Conservation (phyloP, 352 stramenopile genomes). For the Pythium rishiriense region DNA sequence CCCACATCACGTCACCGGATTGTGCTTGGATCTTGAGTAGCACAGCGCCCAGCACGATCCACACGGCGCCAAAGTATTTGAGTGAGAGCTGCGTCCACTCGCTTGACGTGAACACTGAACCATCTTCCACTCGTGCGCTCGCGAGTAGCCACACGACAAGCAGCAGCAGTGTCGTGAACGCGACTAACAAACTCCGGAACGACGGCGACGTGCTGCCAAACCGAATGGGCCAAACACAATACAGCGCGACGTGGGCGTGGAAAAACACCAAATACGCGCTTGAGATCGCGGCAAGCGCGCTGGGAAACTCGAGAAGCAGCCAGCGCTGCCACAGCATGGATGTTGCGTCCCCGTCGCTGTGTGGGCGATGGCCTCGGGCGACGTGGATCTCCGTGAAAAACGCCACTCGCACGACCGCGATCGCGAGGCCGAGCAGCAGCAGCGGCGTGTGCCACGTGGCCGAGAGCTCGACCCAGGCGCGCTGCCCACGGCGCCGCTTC, state of each 20-base stretch:
- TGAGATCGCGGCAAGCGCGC: conserved; percentile 12
- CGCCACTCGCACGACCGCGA: conserved; percentile 6
- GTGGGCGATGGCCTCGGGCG: too few species aligned
- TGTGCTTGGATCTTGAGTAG: conserved; percentile 16
- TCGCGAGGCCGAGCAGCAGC: conserved; percentile 13
- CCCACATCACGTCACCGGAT: conserved; percentile 18
- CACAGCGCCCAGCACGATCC: conserved; percentile 20
- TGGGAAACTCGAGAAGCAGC: conserved; percentile 17
- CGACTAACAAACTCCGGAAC: neutral
- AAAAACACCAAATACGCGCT: conserved; percentile 19
- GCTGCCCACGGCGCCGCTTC: conserved; percentile 1
- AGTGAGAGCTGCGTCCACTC: conserved; percentile 14
- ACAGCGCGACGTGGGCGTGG: conserved; percentile 22
- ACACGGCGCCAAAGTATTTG: conserved; percentile 19
- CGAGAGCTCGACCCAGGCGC: conserved; percentile 8
- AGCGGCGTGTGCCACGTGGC: conserved; percentile 25
- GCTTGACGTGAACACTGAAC: neutral
- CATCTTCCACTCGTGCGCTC: neutral
- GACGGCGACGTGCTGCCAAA: neutral
- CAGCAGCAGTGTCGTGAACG: conserved; percentile 2
- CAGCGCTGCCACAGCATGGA: neutral
- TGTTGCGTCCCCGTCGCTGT: neutral
- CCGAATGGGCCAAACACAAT: conserved; percentile 17
- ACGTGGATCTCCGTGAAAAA: conserved; percentile 14
- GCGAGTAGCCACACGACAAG: conserved; percentile 6